Evolutionary conservation across 495 filamentous ascomycete genomes (phyloP).

Genomic region (Pyrenula aspistea): DNA sequence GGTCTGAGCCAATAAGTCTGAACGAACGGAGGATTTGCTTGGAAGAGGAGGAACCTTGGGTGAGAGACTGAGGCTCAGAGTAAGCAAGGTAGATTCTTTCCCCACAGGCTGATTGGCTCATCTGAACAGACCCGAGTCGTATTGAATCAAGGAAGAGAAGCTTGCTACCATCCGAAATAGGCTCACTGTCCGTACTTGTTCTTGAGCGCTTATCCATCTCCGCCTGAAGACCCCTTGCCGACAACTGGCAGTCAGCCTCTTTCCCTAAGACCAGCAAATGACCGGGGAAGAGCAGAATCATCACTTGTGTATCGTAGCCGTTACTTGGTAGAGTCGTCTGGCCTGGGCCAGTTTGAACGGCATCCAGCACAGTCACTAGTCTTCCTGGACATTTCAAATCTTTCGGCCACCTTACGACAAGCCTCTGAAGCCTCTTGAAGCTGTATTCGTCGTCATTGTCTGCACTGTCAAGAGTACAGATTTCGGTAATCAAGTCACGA

Average conservation of each 20-base stretch:
- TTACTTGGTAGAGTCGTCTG: conserved; percentile 37
- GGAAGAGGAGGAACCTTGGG: neutral
- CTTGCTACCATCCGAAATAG: neutral
- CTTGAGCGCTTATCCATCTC: conserved; percentile 60
- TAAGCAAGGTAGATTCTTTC: neutral
- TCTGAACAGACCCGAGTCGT: neutral
- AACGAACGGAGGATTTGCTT: neutral
- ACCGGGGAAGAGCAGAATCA: conserved; percentile 79
- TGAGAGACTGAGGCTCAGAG: neutral
- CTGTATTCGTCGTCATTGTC: conserved; percentile 55
- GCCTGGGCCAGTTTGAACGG: conserved; percentile 63
- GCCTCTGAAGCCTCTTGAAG: conserved; percentile 56
- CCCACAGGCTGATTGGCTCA: neutral
- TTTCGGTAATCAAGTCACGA: conserved; percentile 82
- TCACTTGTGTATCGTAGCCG: conserved; percentile 38
- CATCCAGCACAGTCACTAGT: conserved; percentile 74
- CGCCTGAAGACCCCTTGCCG: conserved; percentile 66
- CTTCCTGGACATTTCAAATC: conserved; percentile 63
- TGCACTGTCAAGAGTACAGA: conserved; percentile 75
- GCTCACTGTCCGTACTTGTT: neutral
- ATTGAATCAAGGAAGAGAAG: neutral
- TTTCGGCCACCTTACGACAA: conserved; percentile 71
- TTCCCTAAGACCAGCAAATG: conserved; percentile 67
- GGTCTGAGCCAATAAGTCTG: conserved; percentile 32
- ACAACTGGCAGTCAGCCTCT: conserved; percentile 40